These are phyloP conservation scores for Ammopiptanthus mongolicus DNA, from an alignment of 306 rosid species.

Conservation along the genomic window DNA sequence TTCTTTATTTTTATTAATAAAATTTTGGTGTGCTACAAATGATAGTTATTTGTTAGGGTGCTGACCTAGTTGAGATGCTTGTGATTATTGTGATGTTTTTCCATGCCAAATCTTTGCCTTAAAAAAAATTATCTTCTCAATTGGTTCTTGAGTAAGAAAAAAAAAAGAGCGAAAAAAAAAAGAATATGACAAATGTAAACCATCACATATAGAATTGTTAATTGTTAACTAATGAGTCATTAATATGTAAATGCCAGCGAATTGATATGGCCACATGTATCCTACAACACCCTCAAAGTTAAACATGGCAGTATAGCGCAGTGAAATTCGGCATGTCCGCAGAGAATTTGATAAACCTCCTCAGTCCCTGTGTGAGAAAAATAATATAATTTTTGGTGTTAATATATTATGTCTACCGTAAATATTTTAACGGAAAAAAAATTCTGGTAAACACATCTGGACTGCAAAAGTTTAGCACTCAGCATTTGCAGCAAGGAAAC, in stretches of 20 bases:
- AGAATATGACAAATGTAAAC: not conserved
- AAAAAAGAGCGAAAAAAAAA: not conserved
- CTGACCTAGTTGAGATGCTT: no score
- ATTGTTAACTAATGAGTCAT: not conserved
- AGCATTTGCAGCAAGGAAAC: constrained; percentile 46
- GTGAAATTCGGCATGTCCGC: not conserved
- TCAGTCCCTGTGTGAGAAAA: not conserved
- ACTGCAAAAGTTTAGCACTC: no score
- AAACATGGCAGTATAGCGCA: not conserved
- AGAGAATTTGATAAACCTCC: not conserved
- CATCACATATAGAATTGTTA: not conserved
- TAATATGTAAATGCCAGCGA: not conserved
- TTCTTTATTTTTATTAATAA: no score
- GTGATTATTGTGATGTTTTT: no score
- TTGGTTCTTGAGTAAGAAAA: not conserved
- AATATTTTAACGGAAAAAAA: no score
- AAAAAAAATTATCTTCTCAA: not conserved
- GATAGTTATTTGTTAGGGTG: no score
- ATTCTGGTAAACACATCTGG: not conserved
- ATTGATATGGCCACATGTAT: not conserved
- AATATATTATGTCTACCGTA: not conserved
- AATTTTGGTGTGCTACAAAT: no score
- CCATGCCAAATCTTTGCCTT: no score
- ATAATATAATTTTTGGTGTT: not conserved
- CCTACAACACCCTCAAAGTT: not conserved